These are phyloP conservation scores for Vicia faba DNA, from an alignment of 306 rosid species.

Conservation along the genomic window DNA sequence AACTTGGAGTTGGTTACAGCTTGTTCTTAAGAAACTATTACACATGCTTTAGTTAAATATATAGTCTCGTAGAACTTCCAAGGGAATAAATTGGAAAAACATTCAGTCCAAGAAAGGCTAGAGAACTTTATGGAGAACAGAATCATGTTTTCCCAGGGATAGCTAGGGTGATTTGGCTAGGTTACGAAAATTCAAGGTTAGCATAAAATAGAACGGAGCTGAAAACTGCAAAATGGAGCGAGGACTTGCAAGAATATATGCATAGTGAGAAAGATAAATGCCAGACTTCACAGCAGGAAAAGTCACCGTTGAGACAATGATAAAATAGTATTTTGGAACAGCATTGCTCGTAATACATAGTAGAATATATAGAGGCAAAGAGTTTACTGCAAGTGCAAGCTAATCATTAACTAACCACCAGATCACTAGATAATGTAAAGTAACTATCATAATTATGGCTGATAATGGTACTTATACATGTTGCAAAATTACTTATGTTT, in stretches of 20 bases:
- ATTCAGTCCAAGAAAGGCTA: constrained; percentile 18
- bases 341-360: constrained; percentile 15
- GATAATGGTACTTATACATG: constrained; percentile 9
- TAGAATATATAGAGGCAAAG: not conserved
- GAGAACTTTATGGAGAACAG: not conserved
- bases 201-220: constrained; percentile 10
- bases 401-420: constrained; percentile 20
- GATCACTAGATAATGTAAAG: constrained; percentile 14
- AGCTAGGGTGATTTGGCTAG: not conserved
- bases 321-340: constrained; percentile 1
- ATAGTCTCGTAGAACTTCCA: not conserved
- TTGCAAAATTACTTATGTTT: constrained; percentile 10
- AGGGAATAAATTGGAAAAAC: constrained; percentile 10
- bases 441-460: not conserved
- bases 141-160: constrained; percentile 6
- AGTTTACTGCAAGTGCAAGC: not conserved
- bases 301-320: not conserved
- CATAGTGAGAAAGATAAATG: constrained; percentile 3
- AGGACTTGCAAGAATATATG: not conserved
- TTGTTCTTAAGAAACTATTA: not conserved
- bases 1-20: constrained; percentile 4
- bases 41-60: not conserved
- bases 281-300: not conserved
- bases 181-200: constrained; percentile 7
- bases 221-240: constrained; percentile 18